A percentile compares a stretch with the other conserved stretches of the same genome.
phyloP scores from a whole-genome alignment of 23 red algal species.

The Gracilaria domingensis region DNA sequence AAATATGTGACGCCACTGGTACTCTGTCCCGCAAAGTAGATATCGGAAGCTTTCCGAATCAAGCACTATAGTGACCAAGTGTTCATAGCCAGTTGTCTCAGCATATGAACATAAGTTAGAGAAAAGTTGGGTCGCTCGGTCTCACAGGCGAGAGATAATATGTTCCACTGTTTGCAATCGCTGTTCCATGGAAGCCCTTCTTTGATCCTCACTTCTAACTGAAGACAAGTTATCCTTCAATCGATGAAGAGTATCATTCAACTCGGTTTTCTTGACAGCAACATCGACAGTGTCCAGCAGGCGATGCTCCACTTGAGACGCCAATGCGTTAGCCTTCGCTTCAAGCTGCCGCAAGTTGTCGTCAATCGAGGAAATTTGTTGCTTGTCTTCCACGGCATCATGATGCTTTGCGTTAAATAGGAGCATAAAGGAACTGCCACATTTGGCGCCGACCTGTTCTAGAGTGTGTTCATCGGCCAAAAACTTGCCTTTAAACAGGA shows the following conservation, averaged over 20 bases:
- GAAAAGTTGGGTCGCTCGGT: not conserved
- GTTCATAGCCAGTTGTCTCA: too few species aligned
- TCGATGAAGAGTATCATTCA: not conserved
- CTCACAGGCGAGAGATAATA: not conserved
- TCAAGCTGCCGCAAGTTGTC: constrained; percentile 6
- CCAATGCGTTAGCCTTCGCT: not conserved
- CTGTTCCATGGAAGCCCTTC: constrained; percentile 6
- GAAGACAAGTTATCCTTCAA: constrained; percentile 24
- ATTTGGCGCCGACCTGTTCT: not conserved
- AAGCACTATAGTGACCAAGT: too few species aligned
- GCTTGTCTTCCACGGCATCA: constrained; percentile 18
- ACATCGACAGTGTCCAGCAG: constrained; percentile 9
- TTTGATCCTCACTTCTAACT: constrained; percentile 1
- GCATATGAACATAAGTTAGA: too few species aligned
- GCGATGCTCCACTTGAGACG: not conserved
- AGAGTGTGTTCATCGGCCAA: constrained; percentile 9
- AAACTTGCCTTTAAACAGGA: constrained; percentile 24
- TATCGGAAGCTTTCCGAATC: too few species aligned
- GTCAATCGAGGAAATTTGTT: not conserved
- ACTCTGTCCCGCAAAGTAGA: too few species aligned
- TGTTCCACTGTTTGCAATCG: not conserved
- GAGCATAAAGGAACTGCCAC: constrained; percentile 25
- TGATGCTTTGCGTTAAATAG: constrained; percentile 37
- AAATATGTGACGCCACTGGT: too few species aligned
- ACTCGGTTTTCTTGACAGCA: not conserved